These are phyloP conservation scores for Eucalyptus sideroxylon DNA, from an alignment of 345 rosid genomes.

Conservation along the genomic window DNA sequence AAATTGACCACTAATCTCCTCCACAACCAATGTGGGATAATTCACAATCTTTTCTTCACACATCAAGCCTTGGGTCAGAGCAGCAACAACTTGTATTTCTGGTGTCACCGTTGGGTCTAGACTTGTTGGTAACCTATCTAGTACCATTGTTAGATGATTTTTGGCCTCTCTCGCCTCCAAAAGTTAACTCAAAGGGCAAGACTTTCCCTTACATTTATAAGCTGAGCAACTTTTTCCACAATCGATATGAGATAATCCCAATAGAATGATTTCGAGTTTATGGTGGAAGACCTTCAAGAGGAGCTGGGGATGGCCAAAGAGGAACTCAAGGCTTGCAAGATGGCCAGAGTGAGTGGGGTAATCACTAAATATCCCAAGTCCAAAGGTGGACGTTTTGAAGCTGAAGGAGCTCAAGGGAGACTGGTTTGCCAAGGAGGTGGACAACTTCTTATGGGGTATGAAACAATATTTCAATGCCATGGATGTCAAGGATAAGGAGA, in stretches of 20 bases:
- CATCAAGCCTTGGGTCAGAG: background rate
- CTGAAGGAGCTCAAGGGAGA: background rate
- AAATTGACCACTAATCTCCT: background rate
- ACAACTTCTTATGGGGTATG: background rate
- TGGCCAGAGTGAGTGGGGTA: background rate
- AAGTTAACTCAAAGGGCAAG: background rate
- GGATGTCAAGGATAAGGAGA: background rate
- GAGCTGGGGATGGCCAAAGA: background rate
- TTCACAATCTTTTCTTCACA: background rate
- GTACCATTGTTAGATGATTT: background rate
- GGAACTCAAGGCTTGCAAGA: background rate
- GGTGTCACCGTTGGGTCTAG: rapidly evolving
- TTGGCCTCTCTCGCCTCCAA: background rate
- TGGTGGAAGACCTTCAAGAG: background rate
- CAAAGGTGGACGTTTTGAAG: background rate
- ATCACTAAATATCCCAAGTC: background rate
- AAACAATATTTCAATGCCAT: background rate
- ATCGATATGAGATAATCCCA: background rate
- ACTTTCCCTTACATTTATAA: background rate
- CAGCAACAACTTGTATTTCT: background rate
- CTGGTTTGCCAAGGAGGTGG: background rate
- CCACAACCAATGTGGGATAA: background rate
- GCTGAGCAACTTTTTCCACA: background rate
- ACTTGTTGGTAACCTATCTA: background rate
- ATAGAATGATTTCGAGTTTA: background rate